These are phyloP conservation scores for Mortierella sp. DNA, from an alignment of 371 early-diverging fungal species.

Conservation along the genomic window DNA sequence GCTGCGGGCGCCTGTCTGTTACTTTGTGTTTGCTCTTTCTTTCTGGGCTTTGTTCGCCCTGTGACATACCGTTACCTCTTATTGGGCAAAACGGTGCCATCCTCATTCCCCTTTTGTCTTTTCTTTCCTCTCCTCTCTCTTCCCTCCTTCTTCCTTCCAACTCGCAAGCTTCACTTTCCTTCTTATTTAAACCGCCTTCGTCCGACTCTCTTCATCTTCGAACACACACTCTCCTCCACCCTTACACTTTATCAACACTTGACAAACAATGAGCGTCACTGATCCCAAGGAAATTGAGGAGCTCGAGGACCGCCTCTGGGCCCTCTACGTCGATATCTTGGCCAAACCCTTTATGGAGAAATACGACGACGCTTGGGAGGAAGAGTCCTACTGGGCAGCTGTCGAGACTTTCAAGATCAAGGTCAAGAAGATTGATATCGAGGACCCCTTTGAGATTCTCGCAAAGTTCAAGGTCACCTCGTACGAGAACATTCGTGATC, in stretches of 20 bases:
- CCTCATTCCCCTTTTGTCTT: neutral
- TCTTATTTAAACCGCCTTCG: too few species aligned
- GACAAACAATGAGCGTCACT: neutral
- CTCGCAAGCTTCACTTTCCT: neutral
- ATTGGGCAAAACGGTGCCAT: neutral
- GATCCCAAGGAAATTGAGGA: neutral
- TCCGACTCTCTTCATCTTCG: neutral
- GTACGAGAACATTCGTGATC: constrained; percentile 35
- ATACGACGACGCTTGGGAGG: constrained; percentile 53
- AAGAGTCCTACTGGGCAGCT: constrained; percentile 43
- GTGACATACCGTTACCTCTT: neutral
- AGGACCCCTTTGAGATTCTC: constrained; percentile 43
- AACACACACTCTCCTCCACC: neutral
- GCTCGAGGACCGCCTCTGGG: constrained; percentile 4
- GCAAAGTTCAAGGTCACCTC: constrained; percentile 17
- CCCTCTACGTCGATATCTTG: constrained; percentile 20
- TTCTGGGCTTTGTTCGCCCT: neutral
- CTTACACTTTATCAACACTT: neutral
- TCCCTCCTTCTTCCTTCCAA: too few species aligned
- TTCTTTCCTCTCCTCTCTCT: neutral
- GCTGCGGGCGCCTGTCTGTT: neutral
- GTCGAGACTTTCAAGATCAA: constrained; percentile 43
- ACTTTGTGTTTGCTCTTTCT: neutral
- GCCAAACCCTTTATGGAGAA: constrained; percentile 18
- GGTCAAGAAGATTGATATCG: constrained; percentile 33